Evolutionary conservation across 371 early-diverging fungal species (phyloP), one percentile per base, ranked within the genome.

Genomic region (Zancudomyces culisetae): DNA sequence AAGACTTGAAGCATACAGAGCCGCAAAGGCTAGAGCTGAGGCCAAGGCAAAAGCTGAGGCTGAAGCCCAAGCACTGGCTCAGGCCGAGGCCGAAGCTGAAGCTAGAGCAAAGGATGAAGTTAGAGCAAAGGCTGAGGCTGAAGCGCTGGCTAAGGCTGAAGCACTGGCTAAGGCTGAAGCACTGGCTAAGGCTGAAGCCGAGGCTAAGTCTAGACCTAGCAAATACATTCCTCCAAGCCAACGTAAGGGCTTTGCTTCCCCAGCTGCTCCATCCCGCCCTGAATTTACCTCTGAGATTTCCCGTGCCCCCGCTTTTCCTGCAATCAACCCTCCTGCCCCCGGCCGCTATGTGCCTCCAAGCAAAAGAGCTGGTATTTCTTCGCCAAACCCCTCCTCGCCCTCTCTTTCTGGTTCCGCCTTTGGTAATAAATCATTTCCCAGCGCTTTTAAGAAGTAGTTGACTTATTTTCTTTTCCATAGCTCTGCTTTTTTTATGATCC

Each of bases 1-100:
- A 48, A 75, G 83, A 49, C 63, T 81, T 43, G 74, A 58, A 10
- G 63, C 64, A 55, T 70, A 67, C 59, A 69, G 56, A 43, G 56
- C 61, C 19, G 43, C 63, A 24, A 57, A 56, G 46, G 61, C 59
- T 1, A 63, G 56, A 42, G 58, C 56, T 51, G 60, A 56, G 42
- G 45, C 45, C 10, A 35, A 51, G 4, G 65, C 61, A 57, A 53
- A 45, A 24, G 70, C 48, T 12, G 68, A 59, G 47, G 35, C 35
- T 23, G 60, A 54, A 10, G 60, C 49, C 10, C 26, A 43, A 15
- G 63, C 57, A 49, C 57, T 55, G 13, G 65, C 61, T 55, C 56
- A 45, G 26, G 70, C 48, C 13, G 68, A 59, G 47, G 57, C 58
- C 18, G 65, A 58, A 57, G 51, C 55, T 19, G 50, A 58, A 22